Evolutionary conservation across 2,329 filamentous ascomycete genomes (phyloP).

Genomic region (Monilinia vaccinii-corymbosi): DNA sequence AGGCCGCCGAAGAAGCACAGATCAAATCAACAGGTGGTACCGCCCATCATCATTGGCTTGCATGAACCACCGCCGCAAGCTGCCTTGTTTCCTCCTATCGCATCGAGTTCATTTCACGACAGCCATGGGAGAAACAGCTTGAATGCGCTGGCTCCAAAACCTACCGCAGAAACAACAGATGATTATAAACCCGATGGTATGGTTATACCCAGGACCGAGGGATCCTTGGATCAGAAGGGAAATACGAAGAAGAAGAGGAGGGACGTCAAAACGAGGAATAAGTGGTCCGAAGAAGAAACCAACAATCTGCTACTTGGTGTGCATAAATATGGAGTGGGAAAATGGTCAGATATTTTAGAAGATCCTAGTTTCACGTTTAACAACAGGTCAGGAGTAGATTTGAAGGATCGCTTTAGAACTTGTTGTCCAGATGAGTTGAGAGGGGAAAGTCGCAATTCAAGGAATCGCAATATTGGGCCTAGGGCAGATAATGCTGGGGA

Average conservation of each 20-base stretch:
- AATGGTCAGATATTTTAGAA: constrained; percentile 56
- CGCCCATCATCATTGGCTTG: constrained; percentile 57
- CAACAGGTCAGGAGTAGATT: constrained; percentile 49
- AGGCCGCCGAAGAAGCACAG: constrained; percentile 58
- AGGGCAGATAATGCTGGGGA: neutral
- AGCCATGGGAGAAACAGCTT: constrained; percentile 34
- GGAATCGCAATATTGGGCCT: neutral
- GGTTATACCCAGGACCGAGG: neutral
- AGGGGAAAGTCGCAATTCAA: constrained; percentile 28
- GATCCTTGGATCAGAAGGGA: constrained; percentile 30
- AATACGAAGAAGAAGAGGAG: constrained; percentile 37
- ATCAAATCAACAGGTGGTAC: constrained; percentile 45
- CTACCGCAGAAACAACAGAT: constrained; percentile 14
- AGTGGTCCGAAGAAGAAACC: constrained; percentile 58
- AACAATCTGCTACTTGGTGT: constrained; percentile 53
- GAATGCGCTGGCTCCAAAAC: constrained; percentile 22
- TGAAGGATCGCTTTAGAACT: constrained; percentile 58
- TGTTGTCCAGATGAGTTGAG: constrained; percentile 55
- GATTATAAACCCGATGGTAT: neutral
- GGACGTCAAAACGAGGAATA: constrained; percentile 48
- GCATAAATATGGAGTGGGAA: constrained; percentile 53
- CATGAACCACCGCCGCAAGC: constrained; percentile 50
- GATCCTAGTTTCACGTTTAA: constrained; percentile 53
- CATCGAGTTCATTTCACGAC: constrained; percentile 45
- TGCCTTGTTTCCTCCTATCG: constrained; percentile 55